Percentiles rank a stretch among this genome's conserved stretches.
Evolutionary conservation across 768 basidiomycete species (phyloP).

Genomic region (Pholiota conissans): DNA sequence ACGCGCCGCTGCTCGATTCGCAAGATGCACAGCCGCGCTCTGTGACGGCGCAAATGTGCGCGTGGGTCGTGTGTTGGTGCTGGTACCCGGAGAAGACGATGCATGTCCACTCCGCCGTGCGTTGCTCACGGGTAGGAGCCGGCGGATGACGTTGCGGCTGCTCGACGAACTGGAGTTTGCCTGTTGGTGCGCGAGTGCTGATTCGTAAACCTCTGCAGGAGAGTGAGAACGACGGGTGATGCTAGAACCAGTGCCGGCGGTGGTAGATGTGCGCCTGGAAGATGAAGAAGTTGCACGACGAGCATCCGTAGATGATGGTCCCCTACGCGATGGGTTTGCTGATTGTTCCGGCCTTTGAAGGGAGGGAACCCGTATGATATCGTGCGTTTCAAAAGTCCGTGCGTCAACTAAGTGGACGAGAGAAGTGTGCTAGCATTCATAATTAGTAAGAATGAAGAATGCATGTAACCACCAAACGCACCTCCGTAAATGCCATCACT

Average conservation of each 20-base stretch:
- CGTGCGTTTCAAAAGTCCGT: conserved; percentile 78
- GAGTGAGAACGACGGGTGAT: not conserved
- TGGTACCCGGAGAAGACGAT: not conserved
- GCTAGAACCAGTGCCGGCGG: not conserved
- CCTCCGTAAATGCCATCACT: conserved; percentile 89
- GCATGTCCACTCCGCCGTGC: conserved; percentile 1
- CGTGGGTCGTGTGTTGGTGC: not conserved
- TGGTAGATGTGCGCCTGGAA: not conserved
- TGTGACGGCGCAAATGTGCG: not conserved
- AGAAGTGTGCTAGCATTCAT: conserved; percentile 64
- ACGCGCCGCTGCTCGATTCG: not conserved
- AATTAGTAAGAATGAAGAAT: conserved; percentile 5
- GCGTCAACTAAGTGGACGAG: conserved; percentile 86
- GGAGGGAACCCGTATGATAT: conserved; percentile 60
- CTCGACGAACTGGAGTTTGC: not conserved
- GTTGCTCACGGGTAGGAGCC: conserved; percentile 8
- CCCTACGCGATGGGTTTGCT: conserved; percentile 3
- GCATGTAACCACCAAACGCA: conserved; percentile 32
- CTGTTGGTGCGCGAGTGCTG: not conserved
- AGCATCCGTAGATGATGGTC: not conserved
- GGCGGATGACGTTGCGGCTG: not conserved
- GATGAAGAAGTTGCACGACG: not conserved
- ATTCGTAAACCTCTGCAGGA: not conserved
- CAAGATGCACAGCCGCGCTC: not conserved
- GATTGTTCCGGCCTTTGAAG: conserved; percentile 11